Evolutionary conservation across 495 filamentous ascomycete species (phyloP).

Genomic region (Hypoxylon cercidicola): DNA sequence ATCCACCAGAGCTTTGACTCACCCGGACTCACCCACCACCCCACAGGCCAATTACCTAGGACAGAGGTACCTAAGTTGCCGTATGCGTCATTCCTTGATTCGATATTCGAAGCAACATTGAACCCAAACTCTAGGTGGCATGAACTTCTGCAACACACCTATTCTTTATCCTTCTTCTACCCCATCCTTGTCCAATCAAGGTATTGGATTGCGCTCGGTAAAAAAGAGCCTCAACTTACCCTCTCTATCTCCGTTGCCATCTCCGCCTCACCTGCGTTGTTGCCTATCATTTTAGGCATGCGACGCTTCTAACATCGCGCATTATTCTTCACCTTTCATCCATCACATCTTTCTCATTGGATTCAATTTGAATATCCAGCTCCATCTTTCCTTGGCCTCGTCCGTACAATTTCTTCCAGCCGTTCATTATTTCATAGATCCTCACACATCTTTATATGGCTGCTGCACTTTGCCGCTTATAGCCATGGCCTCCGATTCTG

Average conservation of each 20-base stretch:
- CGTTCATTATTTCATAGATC: neutral
- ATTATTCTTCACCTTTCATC: too few relatives aligned
- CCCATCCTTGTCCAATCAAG: neutral
- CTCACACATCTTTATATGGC: neutral
- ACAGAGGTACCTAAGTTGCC: too few relatives aligned
- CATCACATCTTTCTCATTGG: too few relatives aligned
- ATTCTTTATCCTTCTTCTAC: too few relatives aligned
- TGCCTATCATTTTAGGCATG: slow-evolving; percentile 7
- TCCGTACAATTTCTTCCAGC: neutral
- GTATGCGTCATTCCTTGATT: neutral
- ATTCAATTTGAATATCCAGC: too few relatives aligned
- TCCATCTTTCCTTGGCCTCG: too few relatives aligned
- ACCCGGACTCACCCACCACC: neutral
- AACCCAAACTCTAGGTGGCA: too few relatives aligned
- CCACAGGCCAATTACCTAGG: neutral
- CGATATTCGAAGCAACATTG: neutral
- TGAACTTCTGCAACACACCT: too few relatives aligned
- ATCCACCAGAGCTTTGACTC: neutral
- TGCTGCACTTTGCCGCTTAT: neutral
- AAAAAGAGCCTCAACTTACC: slow-evolving; percentile 6
- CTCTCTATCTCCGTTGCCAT: neutral
- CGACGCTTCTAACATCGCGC: neutral
- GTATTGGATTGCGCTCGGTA: neutral
- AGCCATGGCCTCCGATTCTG: slow-evolving; percentile 18
- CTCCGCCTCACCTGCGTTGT: slow-evolving; percentile 9